Conservation (phyloP, 108 stramenopile genomes). For the Licmophora abbreviata region DNA sequence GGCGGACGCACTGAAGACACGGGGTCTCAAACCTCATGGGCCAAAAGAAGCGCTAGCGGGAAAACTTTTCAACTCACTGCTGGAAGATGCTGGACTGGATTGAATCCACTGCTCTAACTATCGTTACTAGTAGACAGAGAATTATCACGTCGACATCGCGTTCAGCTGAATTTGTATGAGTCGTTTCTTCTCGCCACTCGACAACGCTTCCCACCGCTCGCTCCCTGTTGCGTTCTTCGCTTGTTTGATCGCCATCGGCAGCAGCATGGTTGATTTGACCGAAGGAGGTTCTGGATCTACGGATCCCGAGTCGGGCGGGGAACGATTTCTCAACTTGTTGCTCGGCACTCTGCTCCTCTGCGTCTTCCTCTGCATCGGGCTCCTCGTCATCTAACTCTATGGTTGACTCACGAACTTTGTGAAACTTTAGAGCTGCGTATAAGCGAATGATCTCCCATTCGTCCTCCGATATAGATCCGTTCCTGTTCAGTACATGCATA, state of each 20-base stretch:
- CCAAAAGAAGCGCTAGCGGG: constrained; percentile 53
- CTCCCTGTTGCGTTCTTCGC: constrained; percentile 34
- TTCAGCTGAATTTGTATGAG: constrained; percentile 24
- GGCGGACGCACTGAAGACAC: constrained; percentile 37
- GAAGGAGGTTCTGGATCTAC: constrained; percentile 13
- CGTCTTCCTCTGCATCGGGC: constrained; percentile 45
- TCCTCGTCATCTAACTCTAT: constrained; percentile 54
- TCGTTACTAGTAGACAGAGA: no score
- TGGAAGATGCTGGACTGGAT: constrained; percentile 34
- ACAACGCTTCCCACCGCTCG: constrained; percentile 31
- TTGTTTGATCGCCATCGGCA: constrained; percentile 50
- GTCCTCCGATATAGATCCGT: constrained; percentile 66
- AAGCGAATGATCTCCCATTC: constrained; percentile 85
- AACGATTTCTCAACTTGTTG: no score
- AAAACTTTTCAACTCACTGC: constrained; percentile 46
- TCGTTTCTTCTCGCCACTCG: constrained; percentile 38
- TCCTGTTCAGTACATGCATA: constrained; percentile 78
- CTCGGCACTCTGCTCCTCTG: constrained; percentile 15
- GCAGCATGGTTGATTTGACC: constrained; percentile 30
- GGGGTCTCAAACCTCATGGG: constrained; percentile 40
- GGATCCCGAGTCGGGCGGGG: constrained; percentile 5
- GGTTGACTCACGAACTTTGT: constrained; percentile 73
- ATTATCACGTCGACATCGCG: constrained; percentile 7
- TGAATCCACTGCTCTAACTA: no score
- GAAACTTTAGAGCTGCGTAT: constrained; percentile 82